Evolutionary conservation across 305 asterid species (phyloP).

Genomic region (Fraxinus xanthoxyloides): DNA sequence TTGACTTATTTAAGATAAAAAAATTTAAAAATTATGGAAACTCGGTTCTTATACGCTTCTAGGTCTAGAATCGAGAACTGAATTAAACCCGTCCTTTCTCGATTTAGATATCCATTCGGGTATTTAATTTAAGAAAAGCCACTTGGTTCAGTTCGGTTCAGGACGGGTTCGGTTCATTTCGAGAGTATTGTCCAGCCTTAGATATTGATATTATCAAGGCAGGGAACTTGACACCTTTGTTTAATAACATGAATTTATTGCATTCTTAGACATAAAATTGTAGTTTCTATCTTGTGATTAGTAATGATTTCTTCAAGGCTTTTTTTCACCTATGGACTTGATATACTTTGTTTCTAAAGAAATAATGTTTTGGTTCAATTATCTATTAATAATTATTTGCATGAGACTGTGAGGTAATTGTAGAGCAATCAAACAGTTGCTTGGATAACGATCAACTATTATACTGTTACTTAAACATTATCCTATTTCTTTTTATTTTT

Average conservation of each 20-base stretch:
- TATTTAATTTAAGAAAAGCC: too few species aligned
- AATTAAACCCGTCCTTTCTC: neutral
- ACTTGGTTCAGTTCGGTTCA: neutral
- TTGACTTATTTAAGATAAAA: neutral
- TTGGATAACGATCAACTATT: neutral
- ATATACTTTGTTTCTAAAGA: neutral
- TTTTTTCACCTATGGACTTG: neutral
- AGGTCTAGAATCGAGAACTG: neutral
- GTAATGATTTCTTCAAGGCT: neutral
- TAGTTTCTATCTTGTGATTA: neutral
- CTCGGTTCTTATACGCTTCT: neutral
- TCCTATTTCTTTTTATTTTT: neutral
- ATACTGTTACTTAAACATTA: neutral
- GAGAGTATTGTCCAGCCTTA: neutral
- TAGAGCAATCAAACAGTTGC: neutral
- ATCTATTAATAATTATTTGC: neutral
- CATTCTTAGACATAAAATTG: neutral
- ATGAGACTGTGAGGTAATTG: neutral
- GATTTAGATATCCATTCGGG: neutral
- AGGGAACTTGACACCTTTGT: neutral
- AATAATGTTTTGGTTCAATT: neutral
- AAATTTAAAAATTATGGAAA: neutral
- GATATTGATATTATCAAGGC: neutral
- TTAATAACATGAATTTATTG: neutral
- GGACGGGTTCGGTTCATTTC: neutral